Evolutionary conservation across 2,329 filamentous ascomycete species (phyloP), one percentile per base, ranked within the genome.

Genomic region (Aspergillus arachidicola): DNA sequence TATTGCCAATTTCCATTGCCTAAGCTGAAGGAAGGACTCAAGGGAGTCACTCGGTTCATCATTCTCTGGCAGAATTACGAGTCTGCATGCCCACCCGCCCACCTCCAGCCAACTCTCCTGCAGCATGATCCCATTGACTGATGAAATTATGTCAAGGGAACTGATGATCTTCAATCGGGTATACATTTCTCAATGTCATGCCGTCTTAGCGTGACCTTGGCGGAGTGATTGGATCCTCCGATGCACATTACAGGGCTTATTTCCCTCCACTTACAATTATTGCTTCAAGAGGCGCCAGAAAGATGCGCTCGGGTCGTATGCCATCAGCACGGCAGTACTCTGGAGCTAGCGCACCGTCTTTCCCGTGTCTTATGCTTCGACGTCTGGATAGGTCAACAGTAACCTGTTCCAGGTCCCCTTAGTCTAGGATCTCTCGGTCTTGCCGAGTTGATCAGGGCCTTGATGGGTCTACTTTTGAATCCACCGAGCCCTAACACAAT

Each of bases 401-500:
- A 38, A 30, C 14, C 32, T 26, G 11, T 36, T 26, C 30, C 51
- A 21, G 1, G 21, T 2, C 3, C 21, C 34, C 9, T 38, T 55
- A 16, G 21, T 41, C 32, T 38, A 32, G 34, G 14, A 41, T 23
- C 30, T 38, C 51, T 36, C 16, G 51, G 51, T 38, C 51, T 51
- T 51, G 19, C 48, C n/a, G 21, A 38, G 21, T 21, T 28, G 32
- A 38, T 38, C 34, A 38, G 32, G 32, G n/a, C 32, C 34, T 55
- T 55, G 28, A 34, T n/a, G 48, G 23, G 28, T n/a, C 28, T 51
- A 6, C 48, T 32, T 19, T 32, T 19, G 9, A 51, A 55, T 46
- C 58, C 58, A 54, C 58, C 14, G 30, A 55, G 34, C 45, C 23
- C 21, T 32, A 58, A 36, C 4, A 59, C 41, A 56, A 38, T 21